These are phyloP conservation scores for Ceratobasidium sp. DNA, from an alignment of 1,284 basidiomycete genomes.

Conservation along the genomic window DNA sequence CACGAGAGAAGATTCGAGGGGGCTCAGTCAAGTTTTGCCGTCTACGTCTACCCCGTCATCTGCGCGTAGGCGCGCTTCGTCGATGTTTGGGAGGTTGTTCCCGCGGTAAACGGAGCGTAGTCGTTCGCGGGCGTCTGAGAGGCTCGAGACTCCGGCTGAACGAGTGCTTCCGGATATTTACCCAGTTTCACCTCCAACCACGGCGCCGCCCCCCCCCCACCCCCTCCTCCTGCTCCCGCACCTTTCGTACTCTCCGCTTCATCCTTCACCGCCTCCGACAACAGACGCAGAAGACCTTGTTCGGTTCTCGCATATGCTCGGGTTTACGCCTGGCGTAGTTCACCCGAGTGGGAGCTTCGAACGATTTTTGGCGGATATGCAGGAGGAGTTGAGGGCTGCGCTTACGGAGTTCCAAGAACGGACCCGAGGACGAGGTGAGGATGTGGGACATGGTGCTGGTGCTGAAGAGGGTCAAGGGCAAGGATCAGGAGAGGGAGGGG, in stretches of 20 bases:
- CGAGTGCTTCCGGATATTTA: background rate
- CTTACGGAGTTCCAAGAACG: constrained; percentile 55
- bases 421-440: constrained; percentile 12
- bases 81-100: no score
- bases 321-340: constrained; percentile 38
- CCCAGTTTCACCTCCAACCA: constrained; percentile 59
- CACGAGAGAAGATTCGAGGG: no score
- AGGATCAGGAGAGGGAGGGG: background rate
- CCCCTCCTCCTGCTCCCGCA: constrained; percentile 55
- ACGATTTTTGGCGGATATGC: constrained; percentile 78
- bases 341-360: constrained; percentile 64
- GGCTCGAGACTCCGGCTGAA: no score
- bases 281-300: constrained; percentile 38
- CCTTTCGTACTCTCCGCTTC: background rate
- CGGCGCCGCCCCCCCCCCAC: constrained; percentile 68
- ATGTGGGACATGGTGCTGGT: constrained; percentile 5
- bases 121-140: no score
- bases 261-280: background rate
- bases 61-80: no score
- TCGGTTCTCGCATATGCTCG: constrained; percentile 42
- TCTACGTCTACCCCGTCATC: no score
- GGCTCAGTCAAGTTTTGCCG: no score
- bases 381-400: constrained; percentile 73
- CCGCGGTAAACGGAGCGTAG: no score
- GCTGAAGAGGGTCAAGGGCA: constrained; percentile 46